A percentile compares a stretch with the other conserved stretches of the same genome.
These are phyloP conservation scores for Lactifluus volemus DNA, from an alignment of 768 basidiomycete genomes.

Conservation along the genomic window DNA sequence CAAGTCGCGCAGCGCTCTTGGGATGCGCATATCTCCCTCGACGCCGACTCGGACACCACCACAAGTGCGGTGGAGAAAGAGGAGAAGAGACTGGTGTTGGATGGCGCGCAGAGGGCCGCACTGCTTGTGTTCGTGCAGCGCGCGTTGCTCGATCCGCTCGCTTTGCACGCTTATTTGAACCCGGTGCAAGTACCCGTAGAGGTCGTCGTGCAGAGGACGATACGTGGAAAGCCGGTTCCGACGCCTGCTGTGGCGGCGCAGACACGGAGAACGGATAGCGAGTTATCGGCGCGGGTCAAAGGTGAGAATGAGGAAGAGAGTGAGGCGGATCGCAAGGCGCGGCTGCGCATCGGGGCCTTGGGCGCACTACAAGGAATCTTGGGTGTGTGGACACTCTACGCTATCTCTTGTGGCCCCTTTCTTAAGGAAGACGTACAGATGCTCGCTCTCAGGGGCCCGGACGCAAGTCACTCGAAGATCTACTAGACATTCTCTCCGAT, in stretches of 20 bases:
- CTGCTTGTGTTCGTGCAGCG: slow-evolving; percentile 46
- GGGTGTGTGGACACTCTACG: slow-evolving; percentile 34
- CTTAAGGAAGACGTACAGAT: slow-evolving; percentile 4
- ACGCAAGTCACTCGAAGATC: slow-evolving; percentile 22
- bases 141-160: slow-evolving; percentile 52
- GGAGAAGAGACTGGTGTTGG: slow-evolving; percentile 26
- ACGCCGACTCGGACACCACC: neutral
- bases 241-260: slow-evolving; percentile 19
- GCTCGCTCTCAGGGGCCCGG: neutral
- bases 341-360: slow-evolving; percentile 60
- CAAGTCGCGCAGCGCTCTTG: slow-evolving; percentile 44
- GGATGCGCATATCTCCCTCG: slow-evolving; percentile 31
- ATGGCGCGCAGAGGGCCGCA: slow-evolving; percentile 26
- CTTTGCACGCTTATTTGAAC: slow-evolving; percentile 51
- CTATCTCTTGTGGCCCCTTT: neutral
- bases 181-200: slow-evolving; percentile 43
- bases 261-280: slow-evolving; percentile 26
- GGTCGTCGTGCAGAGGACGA: slow-evolving; percentile 26
- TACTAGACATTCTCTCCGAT: slow-evolving; percentile 37
- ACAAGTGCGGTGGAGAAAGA: slow-evolving; percentile 6
- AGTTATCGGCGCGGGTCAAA: slow-evolving; percentile 30
- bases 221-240: slow-evolving; percentile 26
- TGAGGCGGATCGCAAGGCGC: slow-evolving; percentile 58
- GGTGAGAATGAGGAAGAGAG: slow-evolving; percentile 58
- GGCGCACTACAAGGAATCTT: slow-evolving; percentile 57